These are phyloP conservation scores for Mycosphaerelloides madeirae DNA, from an alignment of 2,329 filamentous ascomycete genomes.

Conservation along the genomic window DNA sequence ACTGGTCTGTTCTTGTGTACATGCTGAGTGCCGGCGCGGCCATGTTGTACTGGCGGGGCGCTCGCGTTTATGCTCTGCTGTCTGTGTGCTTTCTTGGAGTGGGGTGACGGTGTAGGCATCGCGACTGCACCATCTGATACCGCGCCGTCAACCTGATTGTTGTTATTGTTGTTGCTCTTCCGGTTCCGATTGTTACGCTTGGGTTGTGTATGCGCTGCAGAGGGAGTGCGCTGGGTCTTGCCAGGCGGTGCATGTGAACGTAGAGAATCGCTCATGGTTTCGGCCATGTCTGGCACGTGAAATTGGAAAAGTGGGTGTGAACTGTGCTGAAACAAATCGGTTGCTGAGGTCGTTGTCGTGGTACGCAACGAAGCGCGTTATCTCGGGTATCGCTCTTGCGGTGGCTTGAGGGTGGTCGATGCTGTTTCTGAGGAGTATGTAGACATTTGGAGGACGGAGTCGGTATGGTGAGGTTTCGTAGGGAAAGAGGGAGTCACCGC, in stretches of 20 bases:
- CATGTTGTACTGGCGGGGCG: slow-evolving; percentile 14
- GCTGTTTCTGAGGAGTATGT: slow-evolving; percentile 8
- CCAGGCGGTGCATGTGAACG: slow-evolving; percentile 10
- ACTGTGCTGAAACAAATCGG: slow-evolving; percentile 1
- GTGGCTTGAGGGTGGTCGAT: slow-evolving; percentile 10
- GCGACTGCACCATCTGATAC: slow-evolving; percentile 26
- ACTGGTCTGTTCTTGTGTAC: slow-evolving; percentile 32
- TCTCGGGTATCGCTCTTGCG: slow-evolving; percentile 21
- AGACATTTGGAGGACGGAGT: slow-evolving; percentile 23
- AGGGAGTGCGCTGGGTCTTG: slow-evolving; percentile 21
- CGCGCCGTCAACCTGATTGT: slow-evolving; percentile 18
- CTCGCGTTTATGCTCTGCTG: slow-evolving; percentile 18
- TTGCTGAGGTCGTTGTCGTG: slow-evolving; percentile 6
- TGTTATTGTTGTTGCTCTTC: slow-evolving; percentile 21
- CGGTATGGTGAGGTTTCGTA: not conserved
- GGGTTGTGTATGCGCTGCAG: slow-evolving; percentile 13
- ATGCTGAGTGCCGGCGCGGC: slow-evolving; percentile 18
- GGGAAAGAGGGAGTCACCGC: not conserved
- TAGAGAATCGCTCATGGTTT: slow-evolving; percentile 14
- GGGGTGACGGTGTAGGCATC: slow-evolving; percentile 19
- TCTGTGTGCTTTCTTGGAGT: slow-evolving; percentile 18
- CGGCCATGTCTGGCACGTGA: slow-evolving; percentile 13
- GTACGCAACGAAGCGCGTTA: slow-evolving; percentile 8
- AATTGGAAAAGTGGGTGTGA: slow-evolving; percentile 3
- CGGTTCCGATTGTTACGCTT: slow-evolving; percentile 33